Evolutionary conservation across 495 filamentous ascomycete genomes (phyloP), one percentile per base, ranked within the genome.

Genomic region (Xylaria acuta): DNA sequence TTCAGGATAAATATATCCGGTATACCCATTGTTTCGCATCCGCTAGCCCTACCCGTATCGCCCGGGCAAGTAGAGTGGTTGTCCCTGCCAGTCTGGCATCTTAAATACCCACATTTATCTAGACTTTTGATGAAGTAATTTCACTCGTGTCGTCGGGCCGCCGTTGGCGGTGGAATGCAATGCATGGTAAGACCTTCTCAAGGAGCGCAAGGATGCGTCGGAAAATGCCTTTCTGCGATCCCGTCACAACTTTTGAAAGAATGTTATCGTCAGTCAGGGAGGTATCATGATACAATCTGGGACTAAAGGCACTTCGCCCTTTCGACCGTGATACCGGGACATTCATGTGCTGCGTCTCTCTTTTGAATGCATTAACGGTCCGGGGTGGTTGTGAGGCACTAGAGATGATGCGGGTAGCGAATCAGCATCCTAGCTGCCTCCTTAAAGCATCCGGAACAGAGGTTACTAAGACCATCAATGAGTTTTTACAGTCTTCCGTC

Each of bases 1-100:
- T 56, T 53, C 49, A 43, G 51, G 66, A 30, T 58, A 68, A 68
- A 68, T 68, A 22, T 32, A 51, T 8, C 32, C 51, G 66, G 45
- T 38, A n/a, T 34, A 20, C 30, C 30, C 11, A 41, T 68, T 68
- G 11, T 58, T 7, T 45, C 49, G 53, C 20, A 1, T 68, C 36
- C 66, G 47, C 47, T 40, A 14, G 36, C 20, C 30, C 30, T 25
- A 14, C 34, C 64, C 32, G 47, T 14, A 56, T 59, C 16, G 56
- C 30, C 32, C 16, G 56, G 30, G 5, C 14, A n/a, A 34, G 32
- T 59, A 36, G 32, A 34, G 1, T 34, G 34, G 5, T 32, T 16
- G 2, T 36, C 56, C 25, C 32, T 45, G 43, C 51, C 16, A 6
- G 51, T 34, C n/a, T 14, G 43, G n/a, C 5, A 51, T 36, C 30